phyloP scores from a whole-genome alignment of 805 yeast species.

The Cyberlindnera misumaiensis region DNA sequence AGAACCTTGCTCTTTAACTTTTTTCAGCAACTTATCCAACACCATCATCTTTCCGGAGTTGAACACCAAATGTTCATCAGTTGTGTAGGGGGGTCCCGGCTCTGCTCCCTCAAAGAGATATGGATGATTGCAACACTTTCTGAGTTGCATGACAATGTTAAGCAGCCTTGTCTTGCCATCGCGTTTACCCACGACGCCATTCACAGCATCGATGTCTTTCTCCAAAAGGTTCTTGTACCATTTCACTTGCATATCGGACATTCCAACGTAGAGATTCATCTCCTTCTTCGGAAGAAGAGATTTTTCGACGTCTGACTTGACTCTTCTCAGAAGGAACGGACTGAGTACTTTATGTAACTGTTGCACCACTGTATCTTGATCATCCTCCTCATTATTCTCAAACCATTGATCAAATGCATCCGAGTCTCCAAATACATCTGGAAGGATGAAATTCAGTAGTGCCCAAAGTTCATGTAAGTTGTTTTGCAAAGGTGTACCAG shows the following conservation, averaged over 20 bases:
- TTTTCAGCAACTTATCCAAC: conserved; percentile 72
- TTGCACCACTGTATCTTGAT: conserved; percentile 78
- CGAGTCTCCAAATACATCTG: conserved; percentile 92
- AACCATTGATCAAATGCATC: conserved; percentile 92
- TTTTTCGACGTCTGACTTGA: conserved; percentile 89
- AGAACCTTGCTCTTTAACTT: conserved; percentile 70
- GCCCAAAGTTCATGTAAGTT: conserved; percentile 97
- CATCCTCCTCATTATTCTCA: conserved; percentile 47
- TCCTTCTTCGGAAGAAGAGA: conserved; percentile 88
- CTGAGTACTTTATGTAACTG: conserved; percentile 83
- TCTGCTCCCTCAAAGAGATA: conserved; percentile 98
- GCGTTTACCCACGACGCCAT: conserved; percentile 90
- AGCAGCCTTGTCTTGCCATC: conserved; percentile 88
- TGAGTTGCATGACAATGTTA: conserved; percentile 92
- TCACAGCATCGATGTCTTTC: conserved; percentile 92
- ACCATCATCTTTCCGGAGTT: conserved; percentile 90
- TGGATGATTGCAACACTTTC: conserved; percentile 97
- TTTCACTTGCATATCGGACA: conserved; percentile 90
- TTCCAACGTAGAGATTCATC: conserved; percentile 81
- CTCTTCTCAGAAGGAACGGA: conserved; percentile 84
- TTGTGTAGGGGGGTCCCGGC: conserved; percentile 96
- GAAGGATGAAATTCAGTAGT: conserved; percentile 76
- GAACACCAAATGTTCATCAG: conserved; percentile 87
- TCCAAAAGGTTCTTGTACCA: conserved; percentile 89
- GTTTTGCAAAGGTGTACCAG: conserved; percentile 95